Conservation (phyloP, 2,329 filamentous ascomycete species). For the Colletotrichum melonis region DNA sequence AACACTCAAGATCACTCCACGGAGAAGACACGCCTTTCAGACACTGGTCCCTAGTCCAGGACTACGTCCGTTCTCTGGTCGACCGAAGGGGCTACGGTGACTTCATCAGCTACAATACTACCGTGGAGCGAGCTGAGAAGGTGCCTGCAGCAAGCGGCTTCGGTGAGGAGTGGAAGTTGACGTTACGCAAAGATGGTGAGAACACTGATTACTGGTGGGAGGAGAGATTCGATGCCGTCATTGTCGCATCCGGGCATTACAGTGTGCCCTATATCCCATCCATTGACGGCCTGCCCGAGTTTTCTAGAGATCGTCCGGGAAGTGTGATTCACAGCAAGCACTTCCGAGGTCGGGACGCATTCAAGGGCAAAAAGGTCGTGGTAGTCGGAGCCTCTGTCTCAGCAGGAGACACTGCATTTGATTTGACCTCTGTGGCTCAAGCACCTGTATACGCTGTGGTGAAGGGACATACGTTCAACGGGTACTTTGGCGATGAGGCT, state of each 20-base stretch:
- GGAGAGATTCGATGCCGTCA: constrained; percentile 70
- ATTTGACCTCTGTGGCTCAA: constrained; percentile 57
- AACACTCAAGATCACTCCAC: constrained; percentile 51
- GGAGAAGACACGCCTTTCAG: constrained; percentile 70
- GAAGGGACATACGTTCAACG: constrained; percentile 59
- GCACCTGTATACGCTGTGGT: constrained; percentile 64
- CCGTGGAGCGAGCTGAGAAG: constrained; percentile 69
- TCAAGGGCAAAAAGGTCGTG: constrained; percentile 63
- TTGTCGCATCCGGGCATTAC: constrained; percentile 71
- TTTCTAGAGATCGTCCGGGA: constrained; percentile 57
- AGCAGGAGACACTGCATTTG: constrained; percentile 69
- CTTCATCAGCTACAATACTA: constrained; percentile 66
- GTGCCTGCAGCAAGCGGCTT: constrained; percentile 40
- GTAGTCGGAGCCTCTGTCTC: constrained; percentile 74
- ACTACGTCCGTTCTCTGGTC: constrained; percentile 65
- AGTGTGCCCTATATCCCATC: constrained; percentile 66
- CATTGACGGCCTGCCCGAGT: constrained; percentile 59
- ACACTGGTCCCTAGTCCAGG: constrained; percentile 66
- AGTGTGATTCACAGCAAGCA: constrained; percentile 67
- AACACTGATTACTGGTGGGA: constrained; percentile 69
- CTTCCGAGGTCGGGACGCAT: constrained; percentile 59
- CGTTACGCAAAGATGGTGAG: constrained; percentile 54
- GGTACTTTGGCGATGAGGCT: constrained; percentile 68
- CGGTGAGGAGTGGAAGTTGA: constrained; percentile 61
- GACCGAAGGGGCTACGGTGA: constrained; percentile 64